Percentiles rank a stretch among this genome's conserved stretches.
Conservation (phyloP, 495 filamentous ascomycete genomes). For the Sordaria brevicollis region DNA sequence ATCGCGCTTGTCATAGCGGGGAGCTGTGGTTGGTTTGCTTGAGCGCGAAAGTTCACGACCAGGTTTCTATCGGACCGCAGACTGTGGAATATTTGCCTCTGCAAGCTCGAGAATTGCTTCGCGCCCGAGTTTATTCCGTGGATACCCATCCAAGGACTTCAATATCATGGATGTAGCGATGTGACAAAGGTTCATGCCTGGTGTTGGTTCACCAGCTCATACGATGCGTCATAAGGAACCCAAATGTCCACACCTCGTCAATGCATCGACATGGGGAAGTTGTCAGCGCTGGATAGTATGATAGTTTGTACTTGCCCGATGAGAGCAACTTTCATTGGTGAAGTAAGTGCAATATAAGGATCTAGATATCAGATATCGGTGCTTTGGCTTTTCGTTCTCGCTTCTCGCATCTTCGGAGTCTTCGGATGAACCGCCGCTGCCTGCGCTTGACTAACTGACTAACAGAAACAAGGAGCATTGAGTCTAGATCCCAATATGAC, state of each 20-base stretch:
- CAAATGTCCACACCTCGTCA: background rate
- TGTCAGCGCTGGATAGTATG: no score
- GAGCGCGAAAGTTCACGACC: background rate
- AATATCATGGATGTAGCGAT: background rate
- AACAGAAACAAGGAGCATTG: background rate
- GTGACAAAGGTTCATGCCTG: background rate
- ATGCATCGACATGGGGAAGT: background rate
- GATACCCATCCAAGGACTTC: background rate
- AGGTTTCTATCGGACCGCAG: background rate
- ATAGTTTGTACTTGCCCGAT: no score
- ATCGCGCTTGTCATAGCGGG: background rate
- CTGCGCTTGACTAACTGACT: background rate
- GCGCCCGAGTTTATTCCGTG: background rate
- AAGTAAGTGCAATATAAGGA: background rate
- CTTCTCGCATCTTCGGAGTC: background rate
- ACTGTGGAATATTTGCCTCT: background rate
- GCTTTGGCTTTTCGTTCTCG: background rate
- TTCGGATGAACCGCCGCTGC: background rate
- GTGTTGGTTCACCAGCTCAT: background rate
- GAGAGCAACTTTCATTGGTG: background rate
- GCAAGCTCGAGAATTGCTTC: background rate
- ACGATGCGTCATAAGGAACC: background rate
- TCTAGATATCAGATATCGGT: background rate
- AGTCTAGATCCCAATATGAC: background rate
- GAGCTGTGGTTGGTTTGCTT: background rate